Evolutionary conservation across 2,329 filamentous ascomycete genomes (phyloP), one percentile per base, ranked within the genome.

Genomic region (Hymenoscyphus occultus): DNA sequence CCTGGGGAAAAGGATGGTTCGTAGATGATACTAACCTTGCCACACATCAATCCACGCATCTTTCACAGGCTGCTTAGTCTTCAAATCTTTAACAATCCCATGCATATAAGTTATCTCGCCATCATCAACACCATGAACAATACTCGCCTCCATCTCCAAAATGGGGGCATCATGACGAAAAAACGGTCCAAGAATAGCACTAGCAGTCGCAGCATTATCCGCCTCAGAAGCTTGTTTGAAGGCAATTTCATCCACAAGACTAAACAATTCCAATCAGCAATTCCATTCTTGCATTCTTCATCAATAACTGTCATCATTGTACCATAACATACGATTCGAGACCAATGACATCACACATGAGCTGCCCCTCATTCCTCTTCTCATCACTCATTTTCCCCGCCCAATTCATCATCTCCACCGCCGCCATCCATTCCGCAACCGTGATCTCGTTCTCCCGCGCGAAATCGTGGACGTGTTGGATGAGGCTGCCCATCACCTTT

Each of bases 111-210:
- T 80, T 5, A 72, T 69, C 54, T 72, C 67, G 69, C 79, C 81
- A 74, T 88, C 85, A 68, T 78, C 77, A 0, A 84, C 82, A 59
- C 86, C 81, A 0, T 77, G 71, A 5, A 83, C 78, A 48, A 89
- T 87, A 35, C 78, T 83, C 45, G 80, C 79, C 39, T 85, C 86
- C 73, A 86, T 87, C 39, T 81, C 72, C 62, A 82, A 79, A 42
- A 78, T 75, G 1, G 86, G 85, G 0, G 85, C 84, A 70, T 88
- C 81, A 61, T 83, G 79, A 9, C 86, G 79, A 80, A 85, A 89
- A 76, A 90, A 89, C 1, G 87, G 87, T 0, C 87, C 87, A 0
- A 90, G 80, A 66, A 89, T 88, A 22, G 86, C 85, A 32, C 83
- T 85, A 14, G 70, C 69, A 5, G 75, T 76, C 14, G 73, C 68